Conservation (phyloP, 2,329 filamentous ascomycete genomes). For the Tolypocladium cylindrosporum region DNA sequence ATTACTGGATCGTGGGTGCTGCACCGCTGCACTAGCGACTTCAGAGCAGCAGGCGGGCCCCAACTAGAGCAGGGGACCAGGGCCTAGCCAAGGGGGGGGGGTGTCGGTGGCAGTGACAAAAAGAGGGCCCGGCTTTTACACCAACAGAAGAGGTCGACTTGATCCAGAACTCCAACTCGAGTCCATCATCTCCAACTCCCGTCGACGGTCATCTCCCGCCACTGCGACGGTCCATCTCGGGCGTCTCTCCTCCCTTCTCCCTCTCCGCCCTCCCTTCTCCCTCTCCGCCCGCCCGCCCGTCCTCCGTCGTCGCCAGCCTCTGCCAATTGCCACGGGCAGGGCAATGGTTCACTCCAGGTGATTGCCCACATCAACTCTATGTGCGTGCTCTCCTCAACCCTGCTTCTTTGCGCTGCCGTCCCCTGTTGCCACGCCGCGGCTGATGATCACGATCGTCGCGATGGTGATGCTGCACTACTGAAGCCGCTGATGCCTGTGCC, state of each 20-base stretch:
- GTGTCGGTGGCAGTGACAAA: constrained; percentile 1
- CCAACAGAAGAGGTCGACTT: not conserved
- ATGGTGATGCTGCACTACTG: not conserved
- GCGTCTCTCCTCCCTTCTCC: not conserved
- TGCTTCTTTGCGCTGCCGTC: constrained; percentile 4
- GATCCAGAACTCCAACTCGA: constrained; percentile 3
- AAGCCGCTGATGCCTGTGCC: not conserved
- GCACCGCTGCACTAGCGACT: not conserved
- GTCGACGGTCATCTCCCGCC: not conserved
- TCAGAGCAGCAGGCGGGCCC: not conserved
- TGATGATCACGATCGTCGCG: not conserved
- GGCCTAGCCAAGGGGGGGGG: not conserved
- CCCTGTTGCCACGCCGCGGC: constrained; percentile 3
- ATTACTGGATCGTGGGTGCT: constrained; percentile 1
- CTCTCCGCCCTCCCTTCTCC: not conserved
- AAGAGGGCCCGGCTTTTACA: not conserved
- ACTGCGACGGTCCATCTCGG: not conserved
- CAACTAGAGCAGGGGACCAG: not conserved
- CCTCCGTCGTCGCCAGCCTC: constrained; percentile 4
- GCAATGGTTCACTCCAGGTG: constrained; percentile 28
- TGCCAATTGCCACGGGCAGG: constrained; percentile 25
- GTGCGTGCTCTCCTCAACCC: constrained; percentile 8
- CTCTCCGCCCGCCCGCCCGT: not conserved
- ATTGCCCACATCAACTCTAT: constrained; percentile 13
- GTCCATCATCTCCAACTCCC: not conserved